Base-by-base conservation (phyloP, 2,329 filamentous ascomycete species). In the Calonectria honghensis region DNA sequence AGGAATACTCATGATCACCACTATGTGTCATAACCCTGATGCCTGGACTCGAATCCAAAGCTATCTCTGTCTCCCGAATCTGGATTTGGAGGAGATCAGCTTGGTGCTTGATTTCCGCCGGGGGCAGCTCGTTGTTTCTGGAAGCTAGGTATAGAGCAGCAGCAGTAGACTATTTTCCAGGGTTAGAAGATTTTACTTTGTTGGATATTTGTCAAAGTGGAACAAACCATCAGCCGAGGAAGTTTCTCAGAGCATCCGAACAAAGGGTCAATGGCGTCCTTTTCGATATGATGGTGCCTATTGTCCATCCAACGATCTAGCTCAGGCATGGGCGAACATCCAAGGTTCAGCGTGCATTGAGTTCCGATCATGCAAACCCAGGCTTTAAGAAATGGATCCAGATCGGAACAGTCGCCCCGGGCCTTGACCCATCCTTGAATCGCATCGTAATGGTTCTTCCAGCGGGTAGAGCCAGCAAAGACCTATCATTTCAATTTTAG, bases 281-380 rank as follows among this genome's bases (percentile, higher is more conserved):
- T 16, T 27, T 63, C 31, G 24, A 10, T 11, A 20, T 63, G 35
- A 7, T 63, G 24, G 6, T 63, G 35, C 6, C n/a, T 14, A 20
- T 63, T 37, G 7, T 63, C 57, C 57, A 63, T 63, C 57, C 57
- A 63, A 3, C 37, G 57, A 20, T 63, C 57, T 13, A 63, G 24
- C 37, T 63, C 32, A 20, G 57, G 57, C 24, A 63, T 39, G 4
- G 57, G 57, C 6, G 37, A 29, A 11, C n/a, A 63, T 5, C 57
- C 57, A 11, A 63, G 57, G 10, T 63, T 63, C 3, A 63, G 14
- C 3, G 57, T 63, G n/a, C 57, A 63, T 41, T 63, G 57, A 10
- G 57, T 63, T 27, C 57, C 57, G 27, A 63, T 63, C 57, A 63
- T 63, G 24, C 57, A 63, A 29, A 63, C 57, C 57, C 57, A 63